Conservation (phyloP, 2,329 filamentous ascomycete genomes). For the Penicillium frequentans region DNA sequence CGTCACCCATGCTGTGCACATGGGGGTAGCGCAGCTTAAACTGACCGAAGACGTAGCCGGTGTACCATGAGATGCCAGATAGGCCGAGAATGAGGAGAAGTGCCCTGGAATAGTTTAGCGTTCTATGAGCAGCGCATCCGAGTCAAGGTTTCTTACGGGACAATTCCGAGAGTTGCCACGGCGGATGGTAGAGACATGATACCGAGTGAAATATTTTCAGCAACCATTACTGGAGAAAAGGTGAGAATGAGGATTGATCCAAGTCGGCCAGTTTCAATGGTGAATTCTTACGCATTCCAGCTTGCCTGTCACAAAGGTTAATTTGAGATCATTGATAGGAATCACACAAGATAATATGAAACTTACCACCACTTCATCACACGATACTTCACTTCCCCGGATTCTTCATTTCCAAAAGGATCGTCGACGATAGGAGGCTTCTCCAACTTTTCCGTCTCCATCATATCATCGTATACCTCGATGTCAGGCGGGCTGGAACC, state of each 20-base stretch:
- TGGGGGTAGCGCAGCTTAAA: constrained; percentile 57
- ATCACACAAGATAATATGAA: not conserved
- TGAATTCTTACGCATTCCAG: constrained; percentile 36
- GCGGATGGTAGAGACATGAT: constrained; percentile 56
- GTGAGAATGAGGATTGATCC: not conserved
- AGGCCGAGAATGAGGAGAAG: constrained; percentile 54
- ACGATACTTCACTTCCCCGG: constrained; percentile 48
- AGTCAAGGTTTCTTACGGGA: constrained; percentile 41
- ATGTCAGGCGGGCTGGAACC: constrained; percentile 9
- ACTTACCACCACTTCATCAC: constrained; percentile 48
- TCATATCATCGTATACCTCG: constrained; percentile 16
- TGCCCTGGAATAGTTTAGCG: constrained; percentile 21
- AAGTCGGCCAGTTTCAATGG: not conserved
- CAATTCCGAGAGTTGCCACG: constrained; percentile 53
- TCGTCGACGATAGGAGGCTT: constrained; percentile 21
- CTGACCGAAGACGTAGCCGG: constrained; percentile 58
- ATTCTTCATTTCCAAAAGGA: constrained; percentile 38
- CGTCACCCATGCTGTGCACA: constrained; percentile 66
- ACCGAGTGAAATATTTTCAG: constrained; percentile 58
- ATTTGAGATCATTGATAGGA: not conserved
- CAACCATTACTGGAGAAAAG: constrained; percentile 50
- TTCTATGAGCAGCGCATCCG: not conserved
- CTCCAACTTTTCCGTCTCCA: constrained; percentile 19
- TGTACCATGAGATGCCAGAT: constrained; percentile 57
- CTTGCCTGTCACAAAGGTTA: constrained; percentile 34